Evolutionary conservation across 768 basidiomycete genomes (phyloP).

Genomic region (Macrolepiota albuminosa): DNA sequence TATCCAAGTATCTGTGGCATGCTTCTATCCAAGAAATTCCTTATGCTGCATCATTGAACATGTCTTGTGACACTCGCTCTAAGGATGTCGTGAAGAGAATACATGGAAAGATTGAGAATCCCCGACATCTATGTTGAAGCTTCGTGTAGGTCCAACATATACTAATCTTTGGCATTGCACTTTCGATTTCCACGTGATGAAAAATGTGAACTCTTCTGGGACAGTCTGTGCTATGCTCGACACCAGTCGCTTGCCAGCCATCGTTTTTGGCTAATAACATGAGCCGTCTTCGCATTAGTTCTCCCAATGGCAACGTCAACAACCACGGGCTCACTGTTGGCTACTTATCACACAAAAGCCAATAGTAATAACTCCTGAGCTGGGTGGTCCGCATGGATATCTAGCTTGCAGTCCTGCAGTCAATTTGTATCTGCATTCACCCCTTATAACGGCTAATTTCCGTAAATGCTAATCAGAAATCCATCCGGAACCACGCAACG

Average conservation of each 20-base stretch:
- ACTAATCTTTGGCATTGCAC: not conserved
- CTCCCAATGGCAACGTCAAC: not conserved
- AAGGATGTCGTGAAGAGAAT: not conserved
- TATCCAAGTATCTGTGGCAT: not conserved
- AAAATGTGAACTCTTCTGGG: not conserved
- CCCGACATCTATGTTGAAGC: not conserved
- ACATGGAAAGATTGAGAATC: not conserved
- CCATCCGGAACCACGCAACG: slow-evolving; percentile 8
- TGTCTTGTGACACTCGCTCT: not conserved
- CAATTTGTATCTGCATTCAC: not conserved
- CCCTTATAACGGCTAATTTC: not conserved
- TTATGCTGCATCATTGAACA: not conserved
- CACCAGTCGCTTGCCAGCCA: not conserved
- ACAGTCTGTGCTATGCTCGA: not conserved
- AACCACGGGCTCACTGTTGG: not conserved
- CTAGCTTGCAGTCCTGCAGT: not conserved
- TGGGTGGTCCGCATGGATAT: too few species aligned
- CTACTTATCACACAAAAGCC: not conserved
- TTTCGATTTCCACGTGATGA: not conserved
- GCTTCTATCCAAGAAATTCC: not conserved
- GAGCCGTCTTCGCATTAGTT: not conserved
- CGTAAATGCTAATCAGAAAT: slow-evolving; percentile 6
- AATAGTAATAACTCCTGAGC: too few species aligned
- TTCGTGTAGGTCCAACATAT: not conserved
- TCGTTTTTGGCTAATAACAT: not conserved